phyloP scores from a whole-genome alignment of 345 rosid species.

The Populus ilicifolia region DNA sequence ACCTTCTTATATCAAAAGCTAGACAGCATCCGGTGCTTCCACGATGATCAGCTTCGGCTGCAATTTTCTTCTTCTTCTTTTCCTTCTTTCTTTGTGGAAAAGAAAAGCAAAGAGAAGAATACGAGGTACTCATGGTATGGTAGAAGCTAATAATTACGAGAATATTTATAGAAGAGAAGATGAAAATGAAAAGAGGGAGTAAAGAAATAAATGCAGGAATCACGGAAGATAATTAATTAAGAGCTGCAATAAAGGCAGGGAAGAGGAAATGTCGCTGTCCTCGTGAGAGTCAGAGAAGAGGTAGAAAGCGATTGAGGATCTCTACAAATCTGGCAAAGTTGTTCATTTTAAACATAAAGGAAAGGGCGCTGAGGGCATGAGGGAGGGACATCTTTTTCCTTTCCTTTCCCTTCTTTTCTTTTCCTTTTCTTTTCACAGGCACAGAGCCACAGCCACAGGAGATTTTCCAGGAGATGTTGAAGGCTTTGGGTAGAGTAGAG shows the following conservation, averaged over 20 bases:
- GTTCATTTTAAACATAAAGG: background rate
- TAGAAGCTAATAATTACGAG: background rate
- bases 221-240: slow-evolving; percentile 12
- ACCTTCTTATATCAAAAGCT: background rate
- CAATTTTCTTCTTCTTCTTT: too few species aligned
- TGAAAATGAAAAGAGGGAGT: background rate
- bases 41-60: slow-evolving; percentile 11
- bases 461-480: background rate
- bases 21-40: slow-evolving; percentile 1
- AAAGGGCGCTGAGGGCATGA: background rate
- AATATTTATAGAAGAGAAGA: background rate
- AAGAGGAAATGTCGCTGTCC: slow-evolving; percentile 31
- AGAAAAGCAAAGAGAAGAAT: background rate
- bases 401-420: background rate
- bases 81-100: background rate
- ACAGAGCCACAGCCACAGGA: background rate
- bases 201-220: slow-evolving; percentile 1
- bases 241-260: background rate
- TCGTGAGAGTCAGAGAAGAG: slow-evolving; percentile 37
- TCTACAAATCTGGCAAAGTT: slow-evolving; percentile 32
- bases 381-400: background rate
- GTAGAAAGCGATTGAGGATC: slow-evolving; percentile 26
- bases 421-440: background rate
- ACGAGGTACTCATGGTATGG: background rate
- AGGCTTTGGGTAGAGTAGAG: background rate